These are phyloP conservation scores for Trifolium pratense DNA, from an alignment of 306 rosid genomes.

Conservation along the genomic window DNA sequence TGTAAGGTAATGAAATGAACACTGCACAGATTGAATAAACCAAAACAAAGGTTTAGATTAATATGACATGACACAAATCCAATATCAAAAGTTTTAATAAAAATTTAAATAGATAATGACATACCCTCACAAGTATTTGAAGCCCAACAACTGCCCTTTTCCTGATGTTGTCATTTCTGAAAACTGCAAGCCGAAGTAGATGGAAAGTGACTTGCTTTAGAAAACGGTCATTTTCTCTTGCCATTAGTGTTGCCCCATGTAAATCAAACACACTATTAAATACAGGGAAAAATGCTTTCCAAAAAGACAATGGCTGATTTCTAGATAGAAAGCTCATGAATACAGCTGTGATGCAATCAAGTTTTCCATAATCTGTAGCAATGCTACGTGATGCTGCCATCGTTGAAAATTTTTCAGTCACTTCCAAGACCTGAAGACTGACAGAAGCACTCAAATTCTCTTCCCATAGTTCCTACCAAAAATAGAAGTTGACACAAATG, in stretches of 20 bases:
- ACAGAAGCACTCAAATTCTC: conserved; percentile 96
- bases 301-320: conserved; percentile 85
- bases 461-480: conserved; percentile 94
- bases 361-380: conserved; percentile 92
- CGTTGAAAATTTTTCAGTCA: conserved; percentile 76
- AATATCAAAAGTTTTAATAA: conserved; percentile 15
- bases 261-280: conserved; percentile 78
- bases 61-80: conserved; percentile 16
- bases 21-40: conserved; percentile 62
- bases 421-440: conserved; percentile 93
- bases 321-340: conserved; percentile 88
- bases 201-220: conserved; percentile 97
- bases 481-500: conserved; percentile 17
- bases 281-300: conserved; percentile 87
- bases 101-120: conserved; percentile 39
- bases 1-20: conserved; percentile 85
- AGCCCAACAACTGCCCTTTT: conserved; percentile 94
- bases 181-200: conserved; percentile 94
- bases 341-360: conserved; percentile 90
- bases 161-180: conserved; percentile 87
- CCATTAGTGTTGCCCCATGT: conserved; percentile 92
- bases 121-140: conserved; percentile 93
- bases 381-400: conserved; percentile 86
- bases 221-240: conserved; percentile 98
- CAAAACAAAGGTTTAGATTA: conserved; percentile 30